These are phyloP conservation scores for Achaetomiella virescens DNA, from an alignment of 495 filamentous ascomycete species.

Conservation along the genomic window DNA sequence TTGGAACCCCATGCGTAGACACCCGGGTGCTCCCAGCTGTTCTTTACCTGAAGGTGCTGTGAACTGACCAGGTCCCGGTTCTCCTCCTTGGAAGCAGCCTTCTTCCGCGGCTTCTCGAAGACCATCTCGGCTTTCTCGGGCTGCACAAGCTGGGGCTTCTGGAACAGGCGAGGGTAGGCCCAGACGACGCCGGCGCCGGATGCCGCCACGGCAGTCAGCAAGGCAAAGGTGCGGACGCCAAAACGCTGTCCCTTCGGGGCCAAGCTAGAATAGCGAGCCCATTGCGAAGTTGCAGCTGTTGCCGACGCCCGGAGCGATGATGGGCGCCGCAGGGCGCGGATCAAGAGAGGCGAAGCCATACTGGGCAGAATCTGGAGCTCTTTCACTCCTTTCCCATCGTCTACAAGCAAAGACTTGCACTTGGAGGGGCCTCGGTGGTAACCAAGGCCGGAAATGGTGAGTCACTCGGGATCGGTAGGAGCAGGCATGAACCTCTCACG, in stretches of 20 bases:
- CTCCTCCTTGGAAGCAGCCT: slow-evolving; percentile 55
- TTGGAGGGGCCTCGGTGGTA: background rate
- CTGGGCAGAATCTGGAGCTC: slow-evolving; percentile 3
- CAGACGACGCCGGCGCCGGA: slow-evolving; percentile 29
- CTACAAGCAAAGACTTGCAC: background rate
- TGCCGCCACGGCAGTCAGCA: slow-evolving; percentile 21
- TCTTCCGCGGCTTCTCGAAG: slow-evolving; percentile 54
- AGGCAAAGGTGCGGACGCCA: slow-evolving; percentile 14
- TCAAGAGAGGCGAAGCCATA: slow-evolving; percentile 22
- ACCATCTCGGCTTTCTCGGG: slow-evolving; percentile 41
- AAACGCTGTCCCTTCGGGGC: slow-evolving; percentile 8
- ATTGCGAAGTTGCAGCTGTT: slow-evolving; percentile 18
- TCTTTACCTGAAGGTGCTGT: slow-evolving; percentile 78
- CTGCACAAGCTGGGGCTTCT: background rate
- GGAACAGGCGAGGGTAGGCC: slow-evolving; percentile 18
- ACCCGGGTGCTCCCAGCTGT: slow-evolving; percentile 81
- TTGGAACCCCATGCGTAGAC: slow-evolving; percentile 95
- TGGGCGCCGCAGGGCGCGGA: slow-evolving; percentile 16
- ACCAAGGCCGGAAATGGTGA: background rate
- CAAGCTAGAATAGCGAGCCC: slow-evolving; percentile 27
- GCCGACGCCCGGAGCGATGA: background rate
- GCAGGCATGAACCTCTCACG: slow-evolving; percentile 5
- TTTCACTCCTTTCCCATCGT: background rate
- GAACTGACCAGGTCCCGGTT: slow-evolving; percentile 65
- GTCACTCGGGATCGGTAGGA: background rate